These are phyloP conservation scores for Pythium utonaiense DNA, from an alignment of 352 stramenopile species.

Conservation along the genomic window DNA sequence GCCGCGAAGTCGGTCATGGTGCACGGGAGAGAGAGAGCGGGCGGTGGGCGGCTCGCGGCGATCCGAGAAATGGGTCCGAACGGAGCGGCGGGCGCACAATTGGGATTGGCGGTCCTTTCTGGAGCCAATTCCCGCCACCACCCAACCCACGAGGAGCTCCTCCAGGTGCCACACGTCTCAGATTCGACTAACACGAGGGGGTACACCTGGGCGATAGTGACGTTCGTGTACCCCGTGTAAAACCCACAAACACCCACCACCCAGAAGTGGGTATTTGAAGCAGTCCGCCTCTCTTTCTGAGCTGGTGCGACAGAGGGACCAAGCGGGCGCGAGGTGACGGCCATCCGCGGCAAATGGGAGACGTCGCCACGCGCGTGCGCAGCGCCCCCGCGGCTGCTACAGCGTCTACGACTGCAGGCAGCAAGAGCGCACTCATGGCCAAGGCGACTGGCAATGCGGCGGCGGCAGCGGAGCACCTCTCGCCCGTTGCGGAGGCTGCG, in stretches of 20 bases:
- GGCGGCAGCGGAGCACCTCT: conserved; percentile 30
- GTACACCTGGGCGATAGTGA: neutral
- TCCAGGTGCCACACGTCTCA: conserved; percentile 10
- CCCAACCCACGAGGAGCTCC: conserved; percentile 8
- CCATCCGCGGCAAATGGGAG: conserved; percentile 3
- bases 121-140: conserved; percentile 14
- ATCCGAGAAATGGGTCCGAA: conserved; percentile 6
- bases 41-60: neutral
- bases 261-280: neutral
- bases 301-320: neutral
- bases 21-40: neutral
- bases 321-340: neutral
- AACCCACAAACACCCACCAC: neutral
- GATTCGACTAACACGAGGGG: neutral
- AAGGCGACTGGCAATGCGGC: neutral
- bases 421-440: neutral
- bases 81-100: no score
- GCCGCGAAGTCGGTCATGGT: conserved; percentile 66
- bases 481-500: conserved; percentile 40
- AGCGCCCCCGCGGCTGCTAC: neutral
- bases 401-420: neutral
- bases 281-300: conserved; percentile 8
- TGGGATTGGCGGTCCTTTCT: conserved; percentile 1
- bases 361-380: conserved; percentile 2
- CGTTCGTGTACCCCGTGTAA: neutral